Base-by-base conservation (phyloP, 139 green algal genomes). In the Mesotaenium endlicherianum region DNA sequence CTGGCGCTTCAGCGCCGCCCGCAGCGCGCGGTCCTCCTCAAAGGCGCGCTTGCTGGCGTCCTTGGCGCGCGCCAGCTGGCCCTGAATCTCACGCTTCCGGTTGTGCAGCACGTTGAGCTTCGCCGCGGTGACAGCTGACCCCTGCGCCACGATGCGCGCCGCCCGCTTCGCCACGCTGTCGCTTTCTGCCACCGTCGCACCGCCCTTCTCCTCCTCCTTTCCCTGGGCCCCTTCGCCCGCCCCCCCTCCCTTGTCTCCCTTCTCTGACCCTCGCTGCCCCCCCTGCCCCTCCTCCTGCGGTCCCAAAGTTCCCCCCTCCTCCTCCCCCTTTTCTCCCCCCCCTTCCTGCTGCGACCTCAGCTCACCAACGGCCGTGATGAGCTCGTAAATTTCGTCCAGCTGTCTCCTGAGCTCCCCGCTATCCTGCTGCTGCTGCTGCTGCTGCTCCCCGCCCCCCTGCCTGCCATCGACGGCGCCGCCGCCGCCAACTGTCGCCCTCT, bases 91-190 rank as follows among this genome's bases (percentile, higher is more conserved):
- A n/a, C 58, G 20, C 81, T 53, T 75, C 26, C 45, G 59, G 38
- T 39, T 38, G 26, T 87, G 81, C 0, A 87, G 57, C 36, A 64
- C 36, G 39, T 87, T 85, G 14, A 87, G 43, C 71, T 30, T 87
- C 41, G 39, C 67, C 36, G 42, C 80, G 3, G 67, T 40, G 0
- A 34, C 39, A 0, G 74, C 70, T 3, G 70, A 70, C 36, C 80
- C 81, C 1, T 83, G 38, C 72, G 57, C 41, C 36, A 82, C 50
- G 3, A 82, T 43, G 20, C 71, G 42, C 59, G 60, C 60, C 43
- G 60, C 60, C 43, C 43, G 60, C 17, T 11, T 38, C 41, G 36
- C 43, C 5, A 72, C 6, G 43, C 36, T 8, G 43, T 14, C 60
- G 20, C 43, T 72, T 11, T 82, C 75, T 34, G 47, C 49, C 30